Percentiles rank a stretch among this genome's conserved stretches.
phyloP scores from a whole-genome alignment of 768 basidiomycete species.

The Boletus subcaerulescens region DNA sequence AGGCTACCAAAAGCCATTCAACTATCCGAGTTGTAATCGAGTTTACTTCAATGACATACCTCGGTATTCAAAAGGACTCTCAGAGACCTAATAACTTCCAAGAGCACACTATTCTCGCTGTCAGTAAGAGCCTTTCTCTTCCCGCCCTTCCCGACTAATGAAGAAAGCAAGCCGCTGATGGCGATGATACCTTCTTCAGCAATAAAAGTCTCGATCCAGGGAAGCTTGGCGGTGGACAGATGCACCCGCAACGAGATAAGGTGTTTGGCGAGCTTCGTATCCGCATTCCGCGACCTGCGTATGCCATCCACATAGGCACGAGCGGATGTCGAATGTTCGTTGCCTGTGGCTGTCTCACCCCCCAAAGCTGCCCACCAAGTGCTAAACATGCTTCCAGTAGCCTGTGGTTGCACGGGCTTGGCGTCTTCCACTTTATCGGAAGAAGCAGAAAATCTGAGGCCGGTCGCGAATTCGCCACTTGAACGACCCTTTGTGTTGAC shows the following conservation, averaged over 20 bases:
- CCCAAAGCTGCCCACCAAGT: conserved; percentile 76
- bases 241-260: conserved; percentile 82
- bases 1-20: conserved; percentile 39
- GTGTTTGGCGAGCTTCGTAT: conserved; percentile 68
- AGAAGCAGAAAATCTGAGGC: conserved; percentile 22
- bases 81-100: conserved; percentile 78
- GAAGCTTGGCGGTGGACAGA: conserved; percentile 75
- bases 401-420: conserved; percentile 55
- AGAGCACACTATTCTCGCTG: conserved; percentile 60
- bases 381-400: conserved; percentile 72
- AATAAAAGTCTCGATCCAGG: conserved; percentile 76
- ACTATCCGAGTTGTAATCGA: neutral
- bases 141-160: conserved; percentile 63
- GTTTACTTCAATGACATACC: conserved; percentile 40
- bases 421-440: conserved; percentile 29
- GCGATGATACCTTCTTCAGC: conserved; percentile 62
- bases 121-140: conserved; percentile 61
- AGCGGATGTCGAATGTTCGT: conserved; percentile 46
- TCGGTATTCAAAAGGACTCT: conserved; percentile 83
- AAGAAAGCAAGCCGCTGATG: conserved; percentile 54
- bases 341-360: conserved; percentile 37
- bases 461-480: conserved; percentile 38
- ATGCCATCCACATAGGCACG: conserved; percentile 65
- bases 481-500: conserved; percentile 32
- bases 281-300: conserved; percentile 48